phyloP scores from a whole-genome alignment of 177 flowering plant species.

The Vitis hybrid region DNA sequence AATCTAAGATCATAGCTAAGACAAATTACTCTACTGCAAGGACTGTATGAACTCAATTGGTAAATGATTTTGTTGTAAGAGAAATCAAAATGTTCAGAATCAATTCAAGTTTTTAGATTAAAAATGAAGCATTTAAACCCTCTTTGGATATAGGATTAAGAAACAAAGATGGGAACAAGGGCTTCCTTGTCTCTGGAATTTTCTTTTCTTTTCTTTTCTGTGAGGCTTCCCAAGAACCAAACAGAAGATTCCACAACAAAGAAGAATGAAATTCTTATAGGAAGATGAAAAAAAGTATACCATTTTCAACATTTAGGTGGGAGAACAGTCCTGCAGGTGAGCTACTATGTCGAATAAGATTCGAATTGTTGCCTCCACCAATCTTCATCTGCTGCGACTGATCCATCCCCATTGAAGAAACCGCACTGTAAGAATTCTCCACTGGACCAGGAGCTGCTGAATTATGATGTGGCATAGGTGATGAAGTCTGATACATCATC shows the following conservation, averaged over 20 bases:
- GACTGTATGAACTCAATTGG: too few relatives aligned
- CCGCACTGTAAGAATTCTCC: conserved; percentile 29
- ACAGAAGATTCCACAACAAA: not conserved
- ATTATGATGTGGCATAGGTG: conserved; percentile 32
- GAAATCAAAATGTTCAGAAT: too few relatives aligned
- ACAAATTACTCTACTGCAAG: too few relatives aligned
- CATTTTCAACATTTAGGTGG: conserved; percentile 49
- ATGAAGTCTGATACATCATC: conserved; percentile 39
- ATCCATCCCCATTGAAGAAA: conserved; percentile 32
- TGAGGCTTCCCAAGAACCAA: not conserved
- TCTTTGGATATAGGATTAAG: too few relatives aligned
- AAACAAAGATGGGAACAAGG: too few relatives aligned
- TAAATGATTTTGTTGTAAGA: too few relatives aligned
- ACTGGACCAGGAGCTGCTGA: conserved; percentile 15
- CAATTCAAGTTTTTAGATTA: too few relatives aligned
- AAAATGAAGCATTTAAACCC: too few relatives aligned
- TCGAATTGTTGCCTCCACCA: conserved; percentile 31
- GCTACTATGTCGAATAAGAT: conserved; percentile 80
- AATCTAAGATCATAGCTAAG: too few relatives aligned
- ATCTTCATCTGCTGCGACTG: conserved; percentile 28
- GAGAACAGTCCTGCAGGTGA: conserved; percentile 86
- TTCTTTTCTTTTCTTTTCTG: too few relatives aligned
- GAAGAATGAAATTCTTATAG: not conserved
- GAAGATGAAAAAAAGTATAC: conserved; percentile 27
- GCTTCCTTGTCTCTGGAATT: too few relatives aligned